phyloP scores from a whole-genome alignment of 2,329 filamentous ascomycete genomes.

The Alternaria dauci region DNA sequence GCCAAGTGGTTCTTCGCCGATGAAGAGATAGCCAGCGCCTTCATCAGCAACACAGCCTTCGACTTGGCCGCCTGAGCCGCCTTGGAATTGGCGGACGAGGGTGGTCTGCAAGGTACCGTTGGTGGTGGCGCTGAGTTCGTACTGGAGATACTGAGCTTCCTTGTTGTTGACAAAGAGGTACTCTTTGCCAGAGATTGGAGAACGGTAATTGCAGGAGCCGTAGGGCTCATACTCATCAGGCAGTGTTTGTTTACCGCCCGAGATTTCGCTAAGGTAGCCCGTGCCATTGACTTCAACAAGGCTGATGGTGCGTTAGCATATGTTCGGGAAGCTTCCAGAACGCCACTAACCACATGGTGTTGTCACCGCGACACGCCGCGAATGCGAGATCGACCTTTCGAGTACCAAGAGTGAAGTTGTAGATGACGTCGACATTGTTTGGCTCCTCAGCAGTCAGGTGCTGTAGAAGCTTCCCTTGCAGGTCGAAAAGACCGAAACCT shows the following conservation, averaged over 20 bases:
- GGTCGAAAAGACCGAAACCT: constrained; percentile 60
- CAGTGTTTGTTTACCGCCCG: constrained; percentile 59
- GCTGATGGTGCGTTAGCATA: constrained; percentile 37
- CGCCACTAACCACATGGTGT: constrained; percentile 60
- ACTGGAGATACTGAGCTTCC: constrained; percentile 63
- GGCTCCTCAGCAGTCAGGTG: constrained; percentile 58
- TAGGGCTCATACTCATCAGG: constrained; percentile 59
- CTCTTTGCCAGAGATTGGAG: constrained; percentile 57
- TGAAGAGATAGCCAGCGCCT: constrained; percentile 60
- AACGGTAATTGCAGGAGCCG: constrained; percentile 62
- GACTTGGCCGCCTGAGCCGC: constrained; percentile 62
- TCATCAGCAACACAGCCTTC: constrained; percentile 65
- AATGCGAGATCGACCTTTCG: constrained; percentile 59
- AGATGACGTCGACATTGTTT: constrained; percentile 65
- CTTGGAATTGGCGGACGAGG: constrained; percentile 62
- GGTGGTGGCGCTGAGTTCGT: constrained; percentile 54
- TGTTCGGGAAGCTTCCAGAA: background rate
- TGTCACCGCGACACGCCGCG: constrained; percentile 61
- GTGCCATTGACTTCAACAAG: constrained; percentile 60
- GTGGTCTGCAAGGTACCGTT: constrained; percentile 56
- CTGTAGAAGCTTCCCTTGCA: constrained; percentile 59
- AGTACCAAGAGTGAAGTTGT: constrained; percentile 56
- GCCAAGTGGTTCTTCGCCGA: constrained; percentile 62
- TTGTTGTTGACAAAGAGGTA: constrained; percentile 66
- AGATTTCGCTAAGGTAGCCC: constrained; percentile 55